Base-by-base conservation (phyloP, 441 rosid species). In the Kokia cookei region DNA sequence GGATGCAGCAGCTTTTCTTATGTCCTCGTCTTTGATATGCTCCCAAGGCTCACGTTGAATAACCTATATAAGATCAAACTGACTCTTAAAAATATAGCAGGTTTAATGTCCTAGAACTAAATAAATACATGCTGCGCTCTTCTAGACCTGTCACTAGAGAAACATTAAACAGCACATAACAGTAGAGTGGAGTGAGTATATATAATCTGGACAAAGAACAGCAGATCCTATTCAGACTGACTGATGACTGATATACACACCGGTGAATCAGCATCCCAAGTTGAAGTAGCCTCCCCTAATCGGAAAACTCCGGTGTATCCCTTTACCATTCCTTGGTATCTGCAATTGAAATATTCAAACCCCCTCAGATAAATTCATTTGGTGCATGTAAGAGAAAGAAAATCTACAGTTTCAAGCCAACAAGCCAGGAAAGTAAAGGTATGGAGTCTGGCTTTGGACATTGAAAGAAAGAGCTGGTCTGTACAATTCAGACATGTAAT, bases 1-100 rank as follows among this genome's bases (percentile, higher is more conserved):
- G 58, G 98, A 89, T 75, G 87, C 84, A 65, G 84, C 87, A 69
- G 96, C 76, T 86, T 87, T 96, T 82, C 87, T 89, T 61, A 93
- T 83, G 79, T 90, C 93, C 67, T 78, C 91, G 42, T 93, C 98
- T 81, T 88, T 92, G 76, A 96, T 87, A 81, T 96, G 97, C 78
- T 96, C 99, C 98, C 98, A 96, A 54, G 98, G 87, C 76, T 96
- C 98, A 59, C 97, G 96, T 47, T 88, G 96, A 78, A 92, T 89
- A 76, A 96, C 97, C 98, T 96, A 74, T 58, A 75, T 14, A 69
- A 71, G 27, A 70, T 64, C 54, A 65, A 27, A 66, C 65, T 5
- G 26, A 35, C 67, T 68, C 45, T 27, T 13, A 42, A 70, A 69
- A 13, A 24, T 27, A 43, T 32, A 61, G 63, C 62, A 67, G 50